Percentiles rank a stretch among this genome's conserved stretches.
Conservation (phyloP, 2,329 filamentous ascomycete species). For the Fusarium azukiicola region DNA sequence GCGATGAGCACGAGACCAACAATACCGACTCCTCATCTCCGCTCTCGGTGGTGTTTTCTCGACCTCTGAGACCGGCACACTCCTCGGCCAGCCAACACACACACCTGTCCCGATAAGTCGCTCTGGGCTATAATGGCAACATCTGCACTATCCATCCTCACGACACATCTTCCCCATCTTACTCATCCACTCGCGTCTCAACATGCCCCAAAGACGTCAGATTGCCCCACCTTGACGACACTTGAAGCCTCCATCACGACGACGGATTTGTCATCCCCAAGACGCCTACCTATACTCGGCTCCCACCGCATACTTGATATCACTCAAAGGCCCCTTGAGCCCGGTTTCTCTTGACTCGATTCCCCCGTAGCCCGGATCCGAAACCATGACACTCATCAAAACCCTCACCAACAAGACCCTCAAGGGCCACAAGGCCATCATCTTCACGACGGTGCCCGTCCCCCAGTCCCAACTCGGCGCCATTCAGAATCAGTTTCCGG, state of each 20-base stretch:
- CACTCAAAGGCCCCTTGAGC: constrained; percentile 21
- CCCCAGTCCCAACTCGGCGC: constrained; percentile 60
- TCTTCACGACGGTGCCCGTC: constrained; percentile 61
- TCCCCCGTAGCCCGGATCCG: background rate
- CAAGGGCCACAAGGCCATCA: constrained; percentile 71
- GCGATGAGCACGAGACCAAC: too few relatives aligned
- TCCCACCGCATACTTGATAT: constrained; percentile 27
- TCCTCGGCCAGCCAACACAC: background rate
- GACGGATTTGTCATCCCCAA: constrained; percentile 49
- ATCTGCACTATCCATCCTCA: constrained; percentile 38
- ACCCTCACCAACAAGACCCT: constrained; percentile 62
- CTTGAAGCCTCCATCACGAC: constrained; percentile 21
- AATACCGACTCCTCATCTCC: too few relatives aligned
- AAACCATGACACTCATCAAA: constrained; percentile 46
- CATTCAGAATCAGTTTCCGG: constrained; percentile 66
- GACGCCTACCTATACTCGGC: constrained; percentile 1
- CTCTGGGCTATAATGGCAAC: constrained; percentile 43
- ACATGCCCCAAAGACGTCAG: constrained; percentile 44
- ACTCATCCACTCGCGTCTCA: constrained; percentile 22
- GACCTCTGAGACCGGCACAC: too few relatives aligned
- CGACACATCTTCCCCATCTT: constrained; percentile 9
- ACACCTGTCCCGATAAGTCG: background rate
- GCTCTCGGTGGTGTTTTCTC: too few relatives aligned
- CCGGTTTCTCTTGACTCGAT: constrained; percentile 13
- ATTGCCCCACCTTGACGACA: constrained; percentile 53